Base-by-base conservation (phyloP, 2,329 filamentous ascomycete species). In the Massarina eburnea region DNA sequence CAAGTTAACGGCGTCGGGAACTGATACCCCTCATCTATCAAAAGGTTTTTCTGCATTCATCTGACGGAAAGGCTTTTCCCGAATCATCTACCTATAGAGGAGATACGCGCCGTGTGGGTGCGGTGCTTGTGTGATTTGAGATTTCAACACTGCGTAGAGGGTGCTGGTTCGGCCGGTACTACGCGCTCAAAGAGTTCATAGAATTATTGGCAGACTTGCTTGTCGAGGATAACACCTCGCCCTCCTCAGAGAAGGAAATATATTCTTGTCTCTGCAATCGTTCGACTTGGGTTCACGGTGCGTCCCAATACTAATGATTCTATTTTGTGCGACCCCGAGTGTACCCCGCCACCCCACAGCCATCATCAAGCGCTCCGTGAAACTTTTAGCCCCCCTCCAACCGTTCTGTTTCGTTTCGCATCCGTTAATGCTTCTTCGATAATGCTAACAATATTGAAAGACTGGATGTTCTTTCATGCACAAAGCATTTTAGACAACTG, bases 1-100 rank as follows among this genome's bases (percentile, higher is more conserved):
- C 67, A 70, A 68, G 65, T 66, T 66, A 61, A n/a, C 59, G 64
- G 64, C 64, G 67, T 68, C 64, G 59, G 58, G 55, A 60, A 57
- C 62, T 63, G 62, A 59, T 54, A 62, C 54, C 29, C 59, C 58
- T 47, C 41, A 61, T 57, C 32, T 53, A 48, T 47, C 50, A 62
- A 67, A n/a, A 67, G 66, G 55, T 54, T 64, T 63, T 57, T 54
- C 48, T 55, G 56, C 61, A 60, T 62, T 52, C 43, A 52, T 52
- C 39, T 48, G 33, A 37, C 37, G 42, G 45, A 52, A 54, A 58
- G 47, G 54, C 52, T 62, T 62, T 60, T 57, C 54, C 57, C 54
- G 54, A 58, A 57, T 61, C 58, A 49, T 44, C 43, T 38, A 24
- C 22, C 19, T 36, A 50, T 45, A 46, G 42, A 50, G n/a, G 41